Conservation (phyloP, 2,329 filamentous ascomycete species). For the Chalaropsis thielavioides region DNA sequence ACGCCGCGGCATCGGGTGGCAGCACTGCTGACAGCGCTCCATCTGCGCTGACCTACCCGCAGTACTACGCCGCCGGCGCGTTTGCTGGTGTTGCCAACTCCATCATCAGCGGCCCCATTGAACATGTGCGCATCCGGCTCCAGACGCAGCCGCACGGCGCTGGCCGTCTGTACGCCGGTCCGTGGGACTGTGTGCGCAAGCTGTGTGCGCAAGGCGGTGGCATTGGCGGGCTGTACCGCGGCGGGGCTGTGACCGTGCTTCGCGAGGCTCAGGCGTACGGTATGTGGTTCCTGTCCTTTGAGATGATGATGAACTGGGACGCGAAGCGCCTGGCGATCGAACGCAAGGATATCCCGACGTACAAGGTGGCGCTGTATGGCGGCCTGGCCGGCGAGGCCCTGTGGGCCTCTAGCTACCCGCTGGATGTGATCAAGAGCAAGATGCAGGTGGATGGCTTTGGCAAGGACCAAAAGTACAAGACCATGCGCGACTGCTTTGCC, state of each 20-base stretch:
- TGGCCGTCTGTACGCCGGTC: slow-evolving; percentile 63
- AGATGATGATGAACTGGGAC: slow-evolving; percentile 90
- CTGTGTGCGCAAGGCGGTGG: slow-evolving; percentile 54
- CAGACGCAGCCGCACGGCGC: slow-evolving; percentile 91
- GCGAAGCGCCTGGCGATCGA: slow-evolving; percentile 60
- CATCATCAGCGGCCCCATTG: slow-evolving; percentile 76
- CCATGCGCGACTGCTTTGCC: slow-evolving; percentile 78
- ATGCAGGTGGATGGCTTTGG: slow-evolving; percentile 97
- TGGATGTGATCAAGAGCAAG: slow-evolving; percentile 98
- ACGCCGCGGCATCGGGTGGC: slow-evolving; percentile 32
- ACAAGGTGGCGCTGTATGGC: slow-evolving; percentile 84
- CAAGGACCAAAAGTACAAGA: slow-evolving; percentile 51
- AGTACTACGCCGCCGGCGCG: slow-evolving; percentile 84
- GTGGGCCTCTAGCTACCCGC: slow-evolving; percentile 86
- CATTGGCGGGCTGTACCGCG: slow-evolving; percentile 66
- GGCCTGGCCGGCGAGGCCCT: slow-evolving; percentile 86
- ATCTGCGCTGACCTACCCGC: slow-evolving; percentile 52
- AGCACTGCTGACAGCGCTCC: slow-evolving; percentile 32
- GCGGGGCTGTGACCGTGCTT: slow-evolving; percentile 68
- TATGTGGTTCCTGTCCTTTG: slow-evolving; percentile 86
- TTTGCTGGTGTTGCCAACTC: slow-evolving; percentile 89
- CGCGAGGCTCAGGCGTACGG: slow-evolving; percentile 93
- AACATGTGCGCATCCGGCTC: slow-evolving; percentile 89
- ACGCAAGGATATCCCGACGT: slow-evolving; percentile 62
- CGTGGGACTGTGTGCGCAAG: slow-evolving; percentile 80